Evolutionary conservation across 352 stramenopile genomes (phyloP).

Genomic region (Phytopythium mirpurense): DNA sequence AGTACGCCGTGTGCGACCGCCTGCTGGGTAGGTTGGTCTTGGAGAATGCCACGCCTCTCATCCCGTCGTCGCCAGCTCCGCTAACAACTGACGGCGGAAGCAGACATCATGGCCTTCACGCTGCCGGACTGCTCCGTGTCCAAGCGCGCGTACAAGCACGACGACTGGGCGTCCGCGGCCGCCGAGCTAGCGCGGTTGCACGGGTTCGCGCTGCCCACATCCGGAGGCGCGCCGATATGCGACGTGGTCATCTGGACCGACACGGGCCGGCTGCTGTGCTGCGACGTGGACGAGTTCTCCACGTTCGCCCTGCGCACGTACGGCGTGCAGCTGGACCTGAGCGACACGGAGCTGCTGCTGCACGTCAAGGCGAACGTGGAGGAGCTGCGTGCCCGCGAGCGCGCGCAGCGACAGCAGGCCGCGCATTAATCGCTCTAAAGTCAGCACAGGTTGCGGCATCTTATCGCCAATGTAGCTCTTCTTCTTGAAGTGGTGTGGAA

Average conservation of each 20-base stretch:
- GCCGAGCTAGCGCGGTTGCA: conserved; percentile 38
- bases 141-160: conserved; percentile 39
- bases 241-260: conserved; percentile 69
- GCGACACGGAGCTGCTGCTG: conserved; percentile 50
- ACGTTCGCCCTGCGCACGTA: conserved; percentile 56
- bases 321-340: conserved; percentile 60
- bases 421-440: neutral
- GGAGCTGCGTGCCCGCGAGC: conserved; percentile 37
- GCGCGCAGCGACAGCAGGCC: neutral
- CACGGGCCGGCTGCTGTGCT: conserved; percentile 51
- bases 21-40: conserved; percentile 36
- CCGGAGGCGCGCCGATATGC: conserved; percentile 40
- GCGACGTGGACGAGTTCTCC: conserved; percentile 59
- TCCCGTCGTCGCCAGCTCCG: neutral
- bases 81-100: neutral
- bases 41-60: neutral
- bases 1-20: conserved; percentile 71
- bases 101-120: conserved; percentile 50
- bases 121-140: conserved; percentile 51
- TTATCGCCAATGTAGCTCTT: no score
- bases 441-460: no score
- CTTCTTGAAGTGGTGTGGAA: neutral
- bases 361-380: conserved; percentile 73
- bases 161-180: conserved; percentile 41
- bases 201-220: conserved; percentile 36